These are phyloP conservation scores for Melampsora americana DNA, from an alignment of 1,284 basidiomycete genomes.

Conservation along the genomic window DNA sequence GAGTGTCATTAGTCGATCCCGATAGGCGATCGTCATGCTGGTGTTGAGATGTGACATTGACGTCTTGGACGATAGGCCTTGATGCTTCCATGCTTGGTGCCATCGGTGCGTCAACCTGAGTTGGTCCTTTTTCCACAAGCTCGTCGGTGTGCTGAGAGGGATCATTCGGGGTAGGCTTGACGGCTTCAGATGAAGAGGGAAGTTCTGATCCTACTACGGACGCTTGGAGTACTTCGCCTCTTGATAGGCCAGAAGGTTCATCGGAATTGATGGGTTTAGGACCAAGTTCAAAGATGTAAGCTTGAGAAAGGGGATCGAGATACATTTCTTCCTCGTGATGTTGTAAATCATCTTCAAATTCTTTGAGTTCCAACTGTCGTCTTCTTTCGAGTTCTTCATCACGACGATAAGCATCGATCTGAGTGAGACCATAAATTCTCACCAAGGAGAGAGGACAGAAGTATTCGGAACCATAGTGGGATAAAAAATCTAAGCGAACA, in stretches of 20 bases:
- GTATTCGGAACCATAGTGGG: constrained; percentile 90
- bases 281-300: neutral
- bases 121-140: too few relatives aligned
- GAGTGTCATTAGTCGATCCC: too few relatives aligned
- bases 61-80: too few relatives aligned
- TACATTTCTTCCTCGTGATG: constrained; percentile 59
- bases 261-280: neutral
- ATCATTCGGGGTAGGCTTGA: neutral
- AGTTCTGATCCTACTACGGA: neutral
- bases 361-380: constrained; percentile 48
- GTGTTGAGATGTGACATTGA: too few relatives aligned
- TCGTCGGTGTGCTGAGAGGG: too few relatives aligned
- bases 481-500: constrained; percentile 88
- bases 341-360: constrained; percentile 55
- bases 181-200: neutral
- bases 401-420: constrained; percentile 93
- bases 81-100: too few relatives aligned
- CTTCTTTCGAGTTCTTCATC: constrained; percentile 59
- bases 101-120: too few relatives aligned
- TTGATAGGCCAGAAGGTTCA: constrained; percentile 5
- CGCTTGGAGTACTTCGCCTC: neutral
- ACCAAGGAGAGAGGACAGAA: constrained; percentile 92
- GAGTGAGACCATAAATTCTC: constrained; percentile 90
- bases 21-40: too few relatives aligned
- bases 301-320: neutral